Evolutionary conservation across 768 basidiomycete species (phyloP).

Genomic region (Boletellus sp.): DNA sequence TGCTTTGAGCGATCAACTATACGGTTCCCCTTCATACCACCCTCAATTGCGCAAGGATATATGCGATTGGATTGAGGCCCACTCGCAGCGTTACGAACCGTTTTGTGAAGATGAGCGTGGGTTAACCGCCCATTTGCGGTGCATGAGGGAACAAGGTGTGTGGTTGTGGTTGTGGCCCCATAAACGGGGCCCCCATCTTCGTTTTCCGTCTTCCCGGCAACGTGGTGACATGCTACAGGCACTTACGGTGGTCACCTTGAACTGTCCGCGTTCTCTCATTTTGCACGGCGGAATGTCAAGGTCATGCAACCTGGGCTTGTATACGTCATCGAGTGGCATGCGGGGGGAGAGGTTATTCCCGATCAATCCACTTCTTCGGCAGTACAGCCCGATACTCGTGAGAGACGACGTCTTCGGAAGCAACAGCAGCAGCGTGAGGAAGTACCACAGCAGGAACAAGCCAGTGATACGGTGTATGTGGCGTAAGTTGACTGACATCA

Average conservation of each 20-base stretch:
- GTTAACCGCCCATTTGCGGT: slow-evolving; percentile 63
- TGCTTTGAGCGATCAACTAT: slow-evolving; percentile 83
- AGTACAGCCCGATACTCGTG: slow-evolving; percentile 34
- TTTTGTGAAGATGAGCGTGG: slow-evolving; percentile 88
- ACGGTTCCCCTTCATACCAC: slow-evolving; percentile 71
- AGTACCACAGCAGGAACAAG: slow-evolving; percentile 16
- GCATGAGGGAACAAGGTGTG: slow-evolving; percentile 77
- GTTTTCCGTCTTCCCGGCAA: slow-evolving; percentile 11
- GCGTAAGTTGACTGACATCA: slow-evolving; percentile 56
- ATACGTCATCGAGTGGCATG: slow-evolving; percentile 82
- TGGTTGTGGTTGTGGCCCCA: slow-evolving; percentile 1
- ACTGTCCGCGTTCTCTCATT: slow-evolving; percentile 86
- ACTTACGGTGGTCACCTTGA: slow-evolving; percentile 95
- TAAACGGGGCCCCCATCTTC: background rate
- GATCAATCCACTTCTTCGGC: slow-evolving; percentile 25
- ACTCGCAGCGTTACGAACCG: slow-evolving; percentile 72
- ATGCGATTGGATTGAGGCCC: slow-evolving; percentile 74
- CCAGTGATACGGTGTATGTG: slow-evolving; percentile 63
- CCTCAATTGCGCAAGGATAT: slow-evolving; percentile 66
- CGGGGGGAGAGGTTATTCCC: slow-evolving; percentile 46
- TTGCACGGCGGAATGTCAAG: slow-evolving; percentile 76
- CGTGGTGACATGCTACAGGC: slow-evolving; percentile 38
- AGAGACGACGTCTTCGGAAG: slow-evolving; percentile 41
- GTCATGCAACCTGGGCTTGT: slow-evolving; percentile 90
- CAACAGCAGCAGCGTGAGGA: slow-evolving; percentile 34